Evolutionary conservation across 1,284 basidiomycete species (phyloP).

Genomic region (Meira nashicola): DNA sequence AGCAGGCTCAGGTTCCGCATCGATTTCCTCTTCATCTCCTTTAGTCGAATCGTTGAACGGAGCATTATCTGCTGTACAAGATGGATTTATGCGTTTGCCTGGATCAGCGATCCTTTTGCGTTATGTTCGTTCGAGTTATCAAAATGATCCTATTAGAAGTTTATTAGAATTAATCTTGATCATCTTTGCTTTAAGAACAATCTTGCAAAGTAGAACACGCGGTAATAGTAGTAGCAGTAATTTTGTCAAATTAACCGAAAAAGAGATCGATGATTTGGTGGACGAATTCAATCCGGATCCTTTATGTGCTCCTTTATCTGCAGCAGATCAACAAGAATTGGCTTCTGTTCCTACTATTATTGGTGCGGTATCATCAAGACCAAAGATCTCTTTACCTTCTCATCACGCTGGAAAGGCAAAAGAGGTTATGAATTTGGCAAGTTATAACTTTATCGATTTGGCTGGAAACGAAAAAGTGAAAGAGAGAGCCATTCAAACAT

Average conservation of each 20-base stretch:
- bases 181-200: slow-evolving; percentile 75
- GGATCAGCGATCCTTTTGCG: slow-evolving; percentile 84
- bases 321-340: slow-evolving; percentile 67
- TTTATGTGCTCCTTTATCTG: slow-evolving; percentile 64
- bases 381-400: slow-evolving; percentile 71
- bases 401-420: slow-evolving; percentile 62
- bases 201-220: slow-evolving; percentile 81
- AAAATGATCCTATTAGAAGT: slow-evolving; percentile 72
- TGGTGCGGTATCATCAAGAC: slow-evolving; percentile 66
- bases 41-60: slow-evolving; percentile 4
- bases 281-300: slow-evolving; percentile 91
- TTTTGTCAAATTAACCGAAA: slow-evolving; percentile 83
- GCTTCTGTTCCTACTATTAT: slow-evolving; percentile 70
- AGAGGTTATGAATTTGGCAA: slow-evolving; percentile 78
- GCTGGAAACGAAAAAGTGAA: slow-evolving; percentile 83
- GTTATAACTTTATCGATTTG: slow-evolving; percentile 87
- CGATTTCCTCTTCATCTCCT: background rate
- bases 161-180: slow-evolving; percentile 84
- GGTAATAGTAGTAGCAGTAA: slow-evolving; percentile 75
- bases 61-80: background rate
- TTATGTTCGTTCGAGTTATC: slow-evolving; percentile 76
- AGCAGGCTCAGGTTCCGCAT: background rate
- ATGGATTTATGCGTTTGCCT: slow-evolving; percentile 59
- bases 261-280: slow-evolving; percentile 95
- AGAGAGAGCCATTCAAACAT: slow-evolving; percentile 73